Evolutionary conservation across 148 eudicot genomes (phyloP).

Genomic region (Dianthus caryophyllus): DNA sequence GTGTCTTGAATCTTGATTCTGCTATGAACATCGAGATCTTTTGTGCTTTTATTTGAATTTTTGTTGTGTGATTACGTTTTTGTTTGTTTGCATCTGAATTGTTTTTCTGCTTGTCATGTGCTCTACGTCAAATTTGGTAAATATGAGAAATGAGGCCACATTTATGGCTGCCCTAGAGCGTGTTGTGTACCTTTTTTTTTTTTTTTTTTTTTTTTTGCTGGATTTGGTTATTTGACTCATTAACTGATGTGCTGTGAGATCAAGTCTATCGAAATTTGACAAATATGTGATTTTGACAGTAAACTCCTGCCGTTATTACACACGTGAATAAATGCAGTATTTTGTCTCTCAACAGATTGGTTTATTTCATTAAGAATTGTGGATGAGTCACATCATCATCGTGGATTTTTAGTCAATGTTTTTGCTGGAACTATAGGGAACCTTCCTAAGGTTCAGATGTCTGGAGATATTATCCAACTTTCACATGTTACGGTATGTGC

Average conservation of each 20-base stretch:
- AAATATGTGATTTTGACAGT: not conserved
- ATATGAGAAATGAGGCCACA: too few relatives aligned
- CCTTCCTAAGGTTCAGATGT: conserved; percentile 59
- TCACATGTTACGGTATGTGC: conserved; percentile 47
- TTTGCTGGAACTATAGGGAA: conserved; percentile 56
- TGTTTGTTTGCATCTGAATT: not conserved
- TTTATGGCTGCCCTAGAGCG: conserved; percentile 23
- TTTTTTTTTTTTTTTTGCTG: not conserved
- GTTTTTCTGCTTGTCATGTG: conserved; percentile 34
- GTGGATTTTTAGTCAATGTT: conserved; percentile 54
- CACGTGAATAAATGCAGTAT: not conserved
- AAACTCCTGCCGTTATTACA: conserved; percentile 8
- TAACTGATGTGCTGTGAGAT: not conserved
- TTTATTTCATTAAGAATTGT: conserved; percentile 53
- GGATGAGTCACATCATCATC: conserved; percentile 55
- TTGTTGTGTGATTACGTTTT: too few relatives aligned
- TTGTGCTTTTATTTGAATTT: too few relatives aligned
- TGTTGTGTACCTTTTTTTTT: not conserved
- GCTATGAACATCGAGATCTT: conserved; percentile 22
- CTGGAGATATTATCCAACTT: conserved; percentile 65
- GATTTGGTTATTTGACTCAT: not conserved
- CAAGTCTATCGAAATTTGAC: not conserved
- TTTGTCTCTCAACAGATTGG: conserved; percentile 51
- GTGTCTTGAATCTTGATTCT: conserved; percentile 29
- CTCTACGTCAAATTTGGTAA: conserved; percentile 14